phyloP scores from a whole-genome alignment of 2,329 filamentous ascomycete species.

The Thielaviopsis euricoi region DNA sequence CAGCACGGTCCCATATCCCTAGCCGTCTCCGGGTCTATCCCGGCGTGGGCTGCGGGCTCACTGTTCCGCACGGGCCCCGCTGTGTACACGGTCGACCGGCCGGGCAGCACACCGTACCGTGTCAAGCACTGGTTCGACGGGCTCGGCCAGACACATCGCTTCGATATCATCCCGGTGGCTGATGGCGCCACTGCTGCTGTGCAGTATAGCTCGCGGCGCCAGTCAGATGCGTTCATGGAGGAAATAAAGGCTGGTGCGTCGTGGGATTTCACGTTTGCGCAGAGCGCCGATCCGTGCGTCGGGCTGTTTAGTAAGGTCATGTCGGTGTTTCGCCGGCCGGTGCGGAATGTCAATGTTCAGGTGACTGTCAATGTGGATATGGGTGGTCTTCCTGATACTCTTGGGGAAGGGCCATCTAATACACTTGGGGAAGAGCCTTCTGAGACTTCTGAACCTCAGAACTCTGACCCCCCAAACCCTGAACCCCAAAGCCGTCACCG shows the following conservation, averaged over 20 bases:
- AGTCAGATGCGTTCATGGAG: conserved; percentile 46
- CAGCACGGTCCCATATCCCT: conserved; percentile 49
- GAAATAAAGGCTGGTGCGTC: conserved; percentile 42
- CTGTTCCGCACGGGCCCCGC: conserved; percentile 64
- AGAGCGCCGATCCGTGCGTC: conserved; percentile 57
- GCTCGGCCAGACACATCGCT: conserved; percentile 53
- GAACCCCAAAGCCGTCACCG: conserved; percentile 24
- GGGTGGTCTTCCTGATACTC: conserved; percentile 28
- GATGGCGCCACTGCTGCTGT: conserved; percentile 24
- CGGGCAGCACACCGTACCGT: conserved; percentile 24
- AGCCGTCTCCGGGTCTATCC: conserved; percentile 47
- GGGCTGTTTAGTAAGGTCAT: conserved; percentile 57
- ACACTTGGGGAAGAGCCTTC: neutral
- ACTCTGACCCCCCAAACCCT: conserved; percentile 17
- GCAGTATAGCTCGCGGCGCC: conserved; percentile 54
- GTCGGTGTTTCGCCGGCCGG: conserved; percentile 33
- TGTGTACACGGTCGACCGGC: conserved; percentile 36
- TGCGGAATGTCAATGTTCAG: conserved; percentile 37
- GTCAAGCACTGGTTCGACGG: conserved; percentile 72
- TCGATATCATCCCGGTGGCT: conserved; percentile 41
- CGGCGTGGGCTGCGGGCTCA: conserved; percentile 51
- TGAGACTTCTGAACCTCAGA: conserved; percentile 16
- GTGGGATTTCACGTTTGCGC: conserved; percentile 47
- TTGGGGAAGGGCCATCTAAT: neutral
- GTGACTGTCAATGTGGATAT: conserved; percentile 51